phyloP scores from a whole-genome alignment of 345 rosid species.

The Lepidium didymum region DNA sequence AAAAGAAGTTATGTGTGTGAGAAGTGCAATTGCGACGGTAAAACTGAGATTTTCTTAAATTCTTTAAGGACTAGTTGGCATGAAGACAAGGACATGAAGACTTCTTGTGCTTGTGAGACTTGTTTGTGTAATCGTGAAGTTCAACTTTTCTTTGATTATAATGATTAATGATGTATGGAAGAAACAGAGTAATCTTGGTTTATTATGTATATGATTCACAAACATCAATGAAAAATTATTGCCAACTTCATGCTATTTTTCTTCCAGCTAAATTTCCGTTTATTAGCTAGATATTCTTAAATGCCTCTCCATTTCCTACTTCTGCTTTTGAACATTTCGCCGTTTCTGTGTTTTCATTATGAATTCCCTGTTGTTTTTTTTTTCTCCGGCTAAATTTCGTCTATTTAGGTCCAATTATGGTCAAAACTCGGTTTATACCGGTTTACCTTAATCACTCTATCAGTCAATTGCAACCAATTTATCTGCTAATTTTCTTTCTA shows the following conservation, averaged over 20 bases:
- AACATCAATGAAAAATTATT: not conserved
- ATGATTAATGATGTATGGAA: too few relatives aligned
- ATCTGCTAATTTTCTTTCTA: too few relatives aligned
- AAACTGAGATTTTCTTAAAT: not conserved
- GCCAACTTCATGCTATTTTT: too few relatives aligned
- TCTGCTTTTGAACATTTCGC: conserved; percentile 5
- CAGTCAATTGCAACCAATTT: not conserved
- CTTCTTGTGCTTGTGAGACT: not conserved
- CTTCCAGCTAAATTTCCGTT: too few relatives aligned
- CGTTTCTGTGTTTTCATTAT: not conserved
- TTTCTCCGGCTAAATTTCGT: not conserved
- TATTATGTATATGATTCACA: not conserved
- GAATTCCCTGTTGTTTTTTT: not conserved
- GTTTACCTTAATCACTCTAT: not conserved
- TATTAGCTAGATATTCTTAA: conserved; percentile 19
- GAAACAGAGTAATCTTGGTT: too few relatives aligned
- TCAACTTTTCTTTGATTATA: not conserved
- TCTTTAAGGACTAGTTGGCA: not conserved
- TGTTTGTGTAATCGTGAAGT: not conserved
- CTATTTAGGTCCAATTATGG: too few relatives aligned
- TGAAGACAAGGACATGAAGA: not conserved
- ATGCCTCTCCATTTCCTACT: not conserved
- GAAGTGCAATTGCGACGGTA: not conserved
- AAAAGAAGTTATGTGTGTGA: not conserved
- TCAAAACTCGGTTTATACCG: conserved; percentile 3